These are phyloP conservation scores for Trypanosoma lewisi DNA, from an alignment of 208 protist species.

Conservation along the genomic window DNA sequence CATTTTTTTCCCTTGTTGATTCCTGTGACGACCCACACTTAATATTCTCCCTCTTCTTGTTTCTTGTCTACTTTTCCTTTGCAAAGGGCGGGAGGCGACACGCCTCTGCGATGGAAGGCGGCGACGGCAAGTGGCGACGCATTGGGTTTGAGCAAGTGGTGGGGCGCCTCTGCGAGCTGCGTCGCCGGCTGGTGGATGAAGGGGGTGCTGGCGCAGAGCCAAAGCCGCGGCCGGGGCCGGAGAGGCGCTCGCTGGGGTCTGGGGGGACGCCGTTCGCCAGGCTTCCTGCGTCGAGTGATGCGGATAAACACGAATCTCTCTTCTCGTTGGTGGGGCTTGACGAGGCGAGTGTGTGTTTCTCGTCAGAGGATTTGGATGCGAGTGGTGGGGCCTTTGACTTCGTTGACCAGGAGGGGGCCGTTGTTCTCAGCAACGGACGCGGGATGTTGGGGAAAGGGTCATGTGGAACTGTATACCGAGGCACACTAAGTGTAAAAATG, in stretches of 20 bases:
- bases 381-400: slow-evolving; percentile 5
- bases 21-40: too few relatives aligned
- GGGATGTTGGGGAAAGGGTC: slow-evolving; percentile 24
- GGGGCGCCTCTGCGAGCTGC: background rate
- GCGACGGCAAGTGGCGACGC: background rate
- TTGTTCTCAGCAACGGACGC: slow-evolving; percentile 16
- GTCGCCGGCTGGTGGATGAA: background rate
- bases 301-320: slow-evolving; percentile 7
- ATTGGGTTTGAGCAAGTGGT: background rate
- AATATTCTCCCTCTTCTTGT: slow-evolving; percentile 23
- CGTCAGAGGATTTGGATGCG: background rate
- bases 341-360: background rate
- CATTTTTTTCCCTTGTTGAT: too few relatives aligned
- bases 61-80: background rate
- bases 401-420: background rate
- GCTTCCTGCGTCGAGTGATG: background rate
- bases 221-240: too few relatives aligned
- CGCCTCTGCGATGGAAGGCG: background rate
- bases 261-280: background rate
- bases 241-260: too few relatives aligned
- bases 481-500: slow-evolving; percentile 2
- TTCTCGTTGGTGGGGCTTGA: slow-evolving; percentile 13
- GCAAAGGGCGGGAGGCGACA: background rate
- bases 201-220: background rate
- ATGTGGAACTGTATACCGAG: slow-evolving; percentile 22